Conservation (phyloP, 176 grass and related monocot genomes). For the Areca catechu region DNA sequence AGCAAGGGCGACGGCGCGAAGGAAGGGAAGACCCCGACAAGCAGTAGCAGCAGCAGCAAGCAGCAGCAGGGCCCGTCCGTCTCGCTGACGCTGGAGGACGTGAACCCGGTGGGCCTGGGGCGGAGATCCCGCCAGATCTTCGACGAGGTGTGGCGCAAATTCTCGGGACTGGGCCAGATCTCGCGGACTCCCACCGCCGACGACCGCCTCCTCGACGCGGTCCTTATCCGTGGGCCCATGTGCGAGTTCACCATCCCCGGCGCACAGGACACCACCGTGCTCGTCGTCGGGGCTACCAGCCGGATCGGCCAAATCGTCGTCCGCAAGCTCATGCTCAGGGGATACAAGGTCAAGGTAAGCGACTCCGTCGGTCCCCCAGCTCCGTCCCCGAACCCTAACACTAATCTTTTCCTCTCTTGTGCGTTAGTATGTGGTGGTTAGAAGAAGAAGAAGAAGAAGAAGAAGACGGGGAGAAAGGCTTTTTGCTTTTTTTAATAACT, state of each 20-base stretch:
- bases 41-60: too few species aligned
- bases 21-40: too few species aligned
- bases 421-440: too few species aligned
- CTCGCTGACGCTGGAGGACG: constrained; percentile 41
- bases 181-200: constrained; percentile 48
- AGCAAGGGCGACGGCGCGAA: too few species aligned
- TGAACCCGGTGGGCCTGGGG: constrained; percentile 82
- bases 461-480: not conserved
- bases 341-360: constrained; percentile 86
- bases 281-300: constrained; percentile 85
- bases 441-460: too few species aligned
- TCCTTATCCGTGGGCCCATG: constrained; percentile 70
- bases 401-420: not conserved
- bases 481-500: too few species aligned
- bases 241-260: constrained; percentile 89
- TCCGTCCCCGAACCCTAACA: not conserved
- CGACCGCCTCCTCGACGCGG: constrained; percentile 8
- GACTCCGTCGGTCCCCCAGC: not conserved
- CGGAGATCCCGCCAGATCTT: constrained; percentile 82
- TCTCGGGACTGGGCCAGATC: constrained; percentile 94
- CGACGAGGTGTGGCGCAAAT: constrained; percentile 97
- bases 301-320: constrained; percentile 81
- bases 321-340: constrained; percentile 95
- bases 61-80: too few species aligned
- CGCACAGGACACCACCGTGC: constrained; percentile 88